Percentiles rank a stretch among this genome's conserved stretches.
Evolutionary conservation across 2,329 filamentous ascomycete species (phyloP).

Genomic region (Clarireedia hainanense): DNA sequence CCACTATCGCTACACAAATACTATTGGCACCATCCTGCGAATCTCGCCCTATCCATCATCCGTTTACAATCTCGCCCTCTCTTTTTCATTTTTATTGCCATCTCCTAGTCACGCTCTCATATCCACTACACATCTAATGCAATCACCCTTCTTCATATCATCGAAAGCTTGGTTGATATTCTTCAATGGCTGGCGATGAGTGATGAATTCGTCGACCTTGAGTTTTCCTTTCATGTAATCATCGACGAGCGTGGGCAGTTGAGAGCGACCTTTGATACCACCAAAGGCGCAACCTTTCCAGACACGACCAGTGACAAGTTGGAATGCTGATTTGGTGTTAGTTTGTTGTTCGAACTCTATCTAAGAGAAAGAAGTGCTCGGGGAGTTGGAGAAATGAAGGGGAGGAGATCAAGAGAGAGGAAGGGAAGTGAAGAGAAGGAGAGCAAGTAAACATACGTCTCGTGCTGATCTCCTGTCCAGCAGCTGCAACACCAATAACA

Average conservation of each 20-base stretch:
- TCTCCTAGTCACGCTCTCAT: slow-evolving; percentile 33
- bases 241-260: slow-evolving; percentile 77
- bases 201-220: slow-evolving; percentile 99
- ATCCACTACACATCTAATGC: slow-evolving; percentile 87
- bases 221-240: slow-evolving; percentile 86
- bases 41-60: background rate
- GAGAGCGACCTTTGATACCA: slow-evolving; percentile 93
- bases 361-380: too few species aligned
- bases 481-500: slow-evolving; percentile 93
- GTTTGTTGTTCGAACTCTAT: background rate
- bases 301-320: slow-evolving; percentile 92
- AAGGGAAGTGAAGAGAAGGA: background rate
- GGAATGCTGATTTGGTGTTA: slow-evolving; percentile 63
- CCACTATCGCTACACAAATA: too few species aligned
- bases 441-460: slow-evolving; percentile 60
- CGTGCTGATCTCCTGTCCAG: slow-evolving; percentile 90
- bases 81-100: background rate
- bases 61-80: background rate
- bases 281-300: slow-evolving; percentile 99
- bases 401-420: too few species aligned
- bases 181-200: slow-evolving; percentile 74
- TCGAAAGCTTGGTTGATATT: slow-evolving; percentile 88
- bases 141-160: slow-evolving; percentile 93
- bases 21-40: background rate
- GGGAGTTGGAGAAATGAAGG: too few species aligned